Base-by-base conservation (phyloP, 495 filamentous ascomycete species). In the Endocarpon pusillum region DNA sequence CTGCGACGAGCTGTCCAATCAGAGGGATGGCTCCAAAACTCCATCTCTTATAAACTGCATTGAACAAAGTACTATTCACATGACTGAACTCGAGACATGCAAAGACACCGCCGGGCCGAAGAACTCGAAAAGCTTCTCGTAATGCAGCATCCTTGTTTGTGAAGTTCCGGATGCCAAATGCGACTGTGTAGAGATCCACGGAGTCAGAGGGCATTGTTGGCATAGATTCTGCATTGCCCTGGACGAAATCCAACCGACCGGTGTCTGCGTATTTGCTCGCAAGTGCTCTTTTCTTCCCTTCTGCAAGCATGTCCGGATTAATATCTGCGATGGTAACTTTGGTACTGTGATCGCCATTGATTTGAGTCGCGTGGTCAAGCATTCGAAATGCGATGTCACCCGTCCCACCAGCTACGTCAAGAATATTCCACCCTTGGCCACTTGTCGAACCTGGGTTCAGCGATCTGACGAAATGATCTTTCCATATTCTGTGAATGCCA, bases 301-400 rank as follows among this genome's bases (percentile, higher is more conserved):
- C 89, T 3, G 72, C 67, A 0, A 97, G 69, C 89, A 97, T 97
- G 33, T 80, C 71, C 0, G 81, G 69, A 59, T 97, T 97, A 55
- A 97, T 97, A 59, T 97, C 89, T 12, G 78, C 72, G 52, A 94
- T 82, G 4, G 79, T 91, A 22, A 97, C 83, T 45, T 66, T 71
- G 15, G 83, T 82, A 31, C 69, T 52, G 4, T 66, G 64, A 61
- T 94, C 89, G 49, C 62, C 52, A 64, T 96, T 83, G 52, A 96
- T 66, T 40, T 66, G 65, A 34, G 82, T 79, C 8, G 80, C 75
- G 48, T 92, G 83, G 62, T 87, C 80, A 19, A 97, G 78, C 62
- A 94, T 75, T 38, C 89, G 84, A 68, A 94, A 94, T 22, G 89
- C 91, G 53, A 97, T 93, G 62, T 97, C 89, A 41, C 89, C 89